Conservation (phyloP, 1,284 basidiomycete genomes). For the Pseudozyma sp. region DNA sequence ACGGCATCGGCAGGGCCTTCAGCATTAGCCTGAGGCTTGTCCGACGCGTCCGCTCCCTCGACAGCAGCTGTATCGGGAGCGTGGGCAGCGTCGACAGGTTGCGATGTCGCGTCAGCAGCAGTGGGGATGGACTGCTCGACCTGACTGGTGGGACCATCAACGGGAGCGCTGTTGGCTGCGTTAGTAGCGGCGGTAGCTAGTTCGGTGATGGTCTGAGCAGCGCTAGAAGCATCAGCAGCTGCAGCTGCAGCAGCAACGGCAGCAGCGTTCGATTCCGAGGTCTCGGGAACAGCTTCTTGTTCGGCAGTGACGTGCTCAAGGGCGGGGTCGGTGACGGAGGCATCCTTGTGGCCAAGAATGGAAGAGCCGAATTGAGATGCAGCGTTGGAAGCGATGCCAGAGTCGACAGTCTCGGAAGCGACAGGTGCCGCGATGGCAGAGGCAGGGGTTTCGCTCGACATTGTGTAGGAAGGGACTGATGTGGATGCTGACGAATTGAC, state of each 20-base stretch:
- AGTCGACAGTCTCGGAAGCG: slow-evolving; percentile 3
- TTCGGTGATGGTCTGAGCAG: slow-evolving; percentile 47
- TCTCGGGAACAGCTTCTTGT: slow-evolving; percentile 6
- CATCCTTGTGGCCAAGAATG: slow-evolving; percentile 13
- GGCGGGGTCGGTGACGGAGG: slow-evolving; percentile 6
- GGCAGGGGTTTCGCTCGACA: slow-evolving; percentile 28
- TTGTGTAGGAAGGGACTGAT: slow-evolving; percentile 1
- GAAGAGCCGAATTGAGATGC: slow-evolving; percentile 11
- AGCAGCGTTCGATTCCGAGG: slow-evolving; percentile 17
- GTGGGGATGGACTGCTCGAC: neutral
- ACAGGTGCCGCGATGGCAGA: slow-evolving; percentile 17
- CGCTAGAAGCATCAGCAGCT: slow-evolving; percentile 44
- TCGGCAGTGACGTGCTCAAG: slow-evolving; percentile 10
- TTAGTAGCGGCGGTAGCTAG: slow-evolving; percentile 45
- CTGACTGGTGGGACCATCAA: neutral
- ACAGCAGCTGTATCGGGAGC: slow-evolving; percentile 1
- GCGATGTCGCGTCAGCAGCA: slow-evolving; percentile 4
- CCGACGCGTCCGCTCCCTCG: neutral
- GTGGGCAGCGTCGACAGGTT: neutral
- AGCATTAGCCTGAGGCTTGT: neutral
- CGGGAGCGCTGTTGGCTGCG: slow-evolving; percentile 16
- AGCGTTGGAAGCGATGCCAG: slow-evolving; percentile 1
- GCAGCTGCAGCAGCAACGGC: slow-evolving; percentile 31
- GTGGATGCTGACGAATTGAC: neutral
- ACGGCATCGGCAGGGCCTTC: neutral